Conservation (phyloP, 495 filamentous ascomycete genomes). For the Monascus purpureus region DNA sequence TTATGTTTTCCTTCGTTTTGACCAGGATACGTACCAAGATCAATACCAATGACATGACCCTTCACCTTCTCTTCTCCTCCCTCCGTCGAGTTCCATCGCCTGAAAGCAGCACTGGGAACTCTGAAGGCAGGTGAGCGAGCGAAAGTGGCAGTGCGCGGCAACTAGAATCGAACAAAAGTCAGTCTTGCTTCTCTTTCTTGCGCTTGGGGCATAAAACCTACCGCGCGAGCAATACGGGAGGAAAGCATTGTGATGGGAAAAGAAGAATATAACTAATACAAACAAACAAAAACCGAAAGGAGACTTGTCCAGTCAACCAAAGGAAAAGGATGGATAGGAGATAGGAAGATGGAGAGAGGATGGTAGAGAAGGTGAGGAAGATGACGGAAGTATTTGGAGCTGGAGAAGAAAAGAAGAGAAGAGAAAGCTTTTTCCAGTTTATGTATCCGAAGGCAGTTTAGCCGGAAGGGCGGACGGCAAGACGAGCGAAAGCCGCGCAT, state of each 20-base stretch:
- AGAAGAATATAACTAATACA: slow-evolving; percentile 25
- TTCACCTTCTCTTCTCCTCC: slow-evolving; percentile 78
- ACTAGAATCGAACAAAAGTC: slow-evolving; percentile 14
- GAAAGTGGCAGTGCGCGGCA: slow-evolving; percentile 32
- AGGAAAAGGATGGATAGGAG: slow-evolving; percentile 8
- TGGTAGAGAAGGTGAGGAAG: slow-evolving; percentile 15
- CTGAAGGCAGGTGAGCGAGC: slow-evolving; percentile 39
- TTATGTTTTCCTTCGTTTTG: slow-evolving; percentile 2
- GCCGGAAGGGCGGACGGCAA: slow-evolving; percentile 13
- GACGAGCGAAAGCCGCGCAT: slow-evolving; percentile 17
- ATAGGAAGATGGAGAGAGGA: slow-evolving; percentile 4
- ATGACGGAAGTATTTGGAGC: slow-evolving; percentile 4
- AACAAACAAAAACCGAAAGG: slow-evolving; percentile 29
- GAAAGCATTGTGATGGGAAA: slow-evolving; percentile 35
- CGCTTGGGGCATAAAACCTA: slow-evolving; percentile 37
- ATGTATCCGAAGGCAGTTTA: slow-evolving; percentile 4
- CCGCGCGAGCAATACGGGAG: slow-evolving; percentile 46
- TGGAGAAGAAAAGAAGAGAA: slow-evolving; percentile 14
- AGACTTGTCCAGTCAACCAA: slow-evolving; percentile 2
- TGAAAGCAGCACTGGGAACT: slow-evolving; percentile 44
- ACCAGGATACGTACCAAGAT: slow-evolving; percentile 61
- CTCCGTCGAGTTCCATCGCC: slow-evolving; percentile 72
- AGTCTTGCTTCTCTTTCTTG: slow-evolving; percentile 5
- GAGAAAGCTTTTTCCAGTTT: slow-evolving; percentile 9
- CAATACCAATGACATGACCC: slow-evolving; percentile 95